phyloP scores from a whole-genome alignment of 495 filamentous ascomycete species.

The Sordaria brevicollis region DNA sequence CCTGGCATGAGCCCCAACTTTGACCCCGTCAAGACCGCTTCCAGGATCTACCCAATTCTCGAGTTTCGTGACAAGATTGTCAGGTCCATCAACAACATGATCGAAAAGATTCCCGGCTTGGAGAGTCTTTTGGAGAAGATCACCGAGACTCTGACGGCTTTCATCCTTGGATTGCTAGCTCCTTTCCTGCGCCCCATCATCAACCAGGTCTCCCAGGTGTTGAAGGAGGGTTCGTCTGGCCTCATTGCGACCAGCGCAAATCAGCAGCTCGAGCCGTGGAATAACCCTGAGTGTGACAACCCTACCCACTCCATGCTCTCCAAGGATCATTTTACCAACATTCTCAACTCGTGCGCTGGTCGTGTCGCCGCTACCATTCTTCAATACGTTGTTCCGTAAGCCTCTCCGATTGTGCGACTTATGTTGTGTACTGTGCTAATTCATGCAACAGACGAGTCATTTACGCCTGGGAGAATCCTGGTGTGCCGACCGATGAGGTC shows the following conservation, averaged over 20 bases:
- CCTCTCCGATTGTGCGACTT: too few relatives aligned
- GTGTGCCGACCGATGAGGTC: constrained; percentile 68
- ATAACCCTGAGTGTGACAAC: constrained; percentile 71
- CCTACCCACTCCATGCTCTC: constrained; percentile 92
- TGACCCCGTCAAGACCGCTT: constrained; percentile 70
- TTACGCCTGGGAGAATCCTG: constrained; percentile 82
- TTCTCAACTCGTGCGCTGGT: constrained; percentile 80
- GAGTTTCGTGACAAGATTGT: constrained; percentile 91
- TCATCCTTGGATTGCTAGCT: constrained; percentile 78
- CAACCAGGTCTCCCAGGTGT: constrained; percentile 64
- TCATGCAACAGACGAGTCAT: constrained; percentile 48
- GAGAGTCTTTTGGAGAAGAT: constrained; percentile 81
- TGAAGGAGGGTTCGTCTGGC: constrained; percentile 73
- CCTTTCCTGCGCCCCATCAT: constrained; percentile 89
- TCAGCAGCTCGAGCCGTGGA: constrained; percentile 88
- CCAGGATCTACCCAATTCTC: constrained; percentile 88
- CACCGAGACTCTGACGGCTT: constrained; percentile 80
- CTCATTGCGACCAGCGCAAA: constrained; percentile 72
- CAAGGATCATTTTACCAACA: constrained; percentile 94
- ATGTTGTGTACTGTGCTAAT: too few relatives aligned
- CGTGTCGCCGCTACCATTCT: constrained; percentile 69
- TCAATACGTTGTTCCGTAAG: constrained; percentile 68
- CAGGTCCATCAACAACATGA: constrained; percentile 65
- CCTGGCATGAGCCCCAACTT: constrained; percentile 65
- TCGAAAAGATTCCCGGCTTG: constrained; percentile 87